Conservation (phyloP, 1,139 yeast genomes). For the Candida glucosophila region DNA sequence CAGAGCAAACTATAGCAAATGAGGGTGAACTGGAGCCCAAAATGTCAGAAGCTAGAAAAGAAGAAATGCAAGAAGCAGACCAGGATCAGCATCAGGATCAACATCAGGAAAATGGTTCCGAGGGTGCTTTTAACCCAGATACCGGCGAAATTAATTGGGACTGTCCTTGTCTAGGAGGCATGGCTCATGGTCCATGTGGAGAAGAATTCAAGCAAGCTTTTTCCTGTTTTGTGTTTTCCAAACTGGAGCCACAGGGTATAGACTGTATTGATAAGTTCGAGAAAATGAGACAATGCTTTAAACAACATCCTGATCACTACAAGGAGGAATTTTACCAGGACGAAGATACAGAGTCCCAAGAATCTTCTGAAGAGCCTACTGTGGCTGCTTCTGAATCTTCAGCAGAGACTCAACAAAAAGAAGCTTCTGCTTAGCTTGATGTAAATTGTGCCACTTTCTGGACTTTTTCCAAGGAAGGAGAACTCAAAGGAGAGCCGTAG, state of each 20-base stretch:
- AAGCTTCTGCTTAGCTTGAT: no score
- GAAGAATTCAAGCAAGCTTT: conserved; percentile 96
- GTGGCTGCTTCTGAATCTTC: no score
- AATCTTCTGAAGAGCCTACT: no score
- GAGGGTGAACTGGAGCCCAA: conserved; percentile 5
- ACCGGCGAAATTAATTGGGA: conserved; percentile 99
- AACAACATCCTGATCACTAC: conserved; percentile 87
- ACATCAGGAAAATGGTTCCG: conserved; percentile 18
- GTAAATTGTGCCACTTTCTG: background rate
- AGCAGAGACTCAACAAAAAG: no score
- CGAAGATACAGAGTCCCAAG: conserved; percentile 19
- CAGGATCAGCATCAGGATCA: conserved; percentile 9
- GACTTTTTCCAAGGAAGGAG: background rate
- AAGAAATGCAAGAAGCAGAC: conserved; percentile 3
- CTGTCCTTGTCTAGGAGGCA: conserved; percentile 98
- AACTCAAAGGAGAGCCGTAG: no score
- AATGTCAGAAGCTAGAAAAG: conserved; percentile 5
- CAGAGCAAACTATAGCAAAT: conserved; percentile 5
- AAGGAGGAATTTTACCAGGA: conserved; percentile 85
- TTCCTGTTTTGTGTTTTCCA: conserved; percentile 91
- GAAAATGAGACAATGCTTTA: conserved; percentile 92
- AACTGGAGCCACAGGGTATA: conserved; percentile 93
- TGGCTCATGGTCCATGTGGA: conserved; percentile 99
- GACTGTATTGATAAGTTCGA: conserved; percentile 92
- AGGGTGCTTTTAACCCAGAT: conserved; percentile 76